These are phyloP conservation scores for Phytophthora pini DNA, from an alignment of 352 stramenopile species.

Conservation along the genomic window DNA sequence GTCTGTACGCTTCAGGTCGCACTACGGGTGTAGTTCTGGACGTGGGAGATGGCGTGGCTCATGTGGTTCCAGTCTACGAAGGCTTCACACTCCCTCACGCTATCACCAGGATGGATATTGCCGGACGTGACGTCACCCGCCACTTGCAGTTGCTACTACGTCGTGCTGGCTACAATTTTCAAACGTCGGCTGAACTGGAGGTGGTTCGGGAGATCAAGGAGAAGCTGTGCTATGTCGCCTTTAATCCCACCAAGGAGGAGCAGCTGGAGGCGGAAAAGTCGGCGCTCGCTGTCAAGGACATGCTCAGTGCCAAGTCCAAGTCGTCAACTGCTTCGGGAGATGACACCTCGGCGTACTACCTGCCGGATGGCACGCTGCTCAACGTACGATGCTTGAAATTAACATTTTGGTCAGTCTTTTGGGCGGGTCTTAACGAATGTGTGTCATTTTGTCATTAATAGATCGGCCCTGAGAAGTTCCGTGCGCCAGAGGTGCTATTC, in stretches of 20 bases:
- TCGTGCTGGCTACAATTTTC: constrained; percentile 85
- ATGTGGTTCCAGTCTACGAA: constrained; percentile 90
- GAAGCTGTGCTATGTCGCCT: constrained; percentile 86
- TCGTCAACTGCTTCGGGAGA: constrained; percentile 36
- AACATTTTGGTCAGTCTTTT: constrained; percentile 1
- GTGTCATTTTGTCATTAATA: constrained; percentile 23
- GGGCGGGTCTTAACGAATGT: neutral
- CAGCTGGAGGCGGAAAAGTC: constrained; percentile 80
- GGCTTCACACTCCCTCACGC: constrained; percentile 84
- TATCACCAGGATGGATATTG: constrained; percentile 83
- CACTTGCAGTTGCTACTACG: constrained; percentile 82
- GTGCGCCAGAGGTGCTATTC: constrained; percentile 85
- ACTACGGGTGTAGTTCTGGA: constrained; percentile 90
- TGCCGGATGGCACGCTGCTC: constrained; percentile 85
- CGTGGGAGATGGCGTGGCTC: constrained; percentile 87
- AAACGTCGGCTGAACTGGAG: constrained; percentile 89
- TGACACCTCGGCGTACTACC: constrained; percentile 76
- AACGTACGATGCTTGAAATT: constrained; percentile 46
- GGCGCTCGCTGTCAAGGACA: constrained; percentile 53
- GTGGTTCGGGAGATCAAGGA: constrained; percentile 92
- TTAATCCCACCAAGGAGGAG: constrained; percentile 86
- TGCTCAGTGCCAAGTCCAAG: constrained; percentile 61
- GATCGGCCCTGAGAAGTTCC: constrained; percentile 86
- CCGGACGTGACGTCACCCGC: constrained; percentile 84
- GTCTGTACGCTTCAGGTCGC: constrained; percentile 88